Evolutionary conservation across 1,284 basidiomycete species (phyloP).

Genomic region (Fomes fomentarius): DNA sequence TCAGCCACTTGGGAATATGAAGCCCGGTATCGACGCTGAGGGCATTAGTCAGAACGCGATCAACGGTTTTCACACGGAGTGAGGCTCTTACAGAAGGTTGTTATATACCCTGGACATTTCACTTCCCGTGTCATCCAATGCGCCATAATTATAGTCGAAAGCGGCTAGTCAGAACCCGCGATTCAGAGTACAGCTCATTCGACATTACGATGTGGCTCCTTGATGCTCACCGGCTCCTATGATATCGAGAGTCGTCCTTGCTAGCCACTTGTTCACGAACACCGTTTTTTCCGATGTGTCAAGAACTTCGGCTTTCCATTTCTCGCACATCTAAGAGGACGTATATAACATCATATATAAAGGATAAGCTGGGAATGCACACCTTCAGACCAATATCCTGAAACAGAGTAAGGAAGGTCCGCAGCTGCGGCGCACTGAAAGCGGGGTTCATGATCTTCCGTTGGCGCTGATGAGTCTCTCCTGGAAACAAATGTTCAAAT

Average conservation of each 20-base stretch:
- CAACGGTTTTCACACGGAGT: neutral
- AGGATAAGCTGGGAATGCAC: no score
- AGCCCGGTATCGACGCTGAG: slow-evolving; percentile 24
- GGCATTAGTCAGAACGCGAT: neutral
- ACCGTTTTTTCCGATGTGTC: slow-evolving; percentile 7
- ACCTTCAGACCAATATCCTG: slow-evolving; percentile 16
- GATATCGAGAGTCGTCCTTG: slow-evolving; percentile 35
- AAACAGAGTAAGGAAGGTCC: slow-evolving; percentile 29
- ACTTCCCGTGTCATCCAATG: slow-evolving; percentile 29
- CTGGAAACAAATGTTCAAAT: slow-evolving; percentile 6
- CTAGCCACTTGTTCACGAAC: slow-evolving; percentile 27
- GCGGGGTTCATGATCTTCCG: slow-evolving; percentile 35
- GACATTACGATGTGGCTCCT: no score
- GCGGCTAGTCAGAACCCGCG: slow-evolving; percentile 22
- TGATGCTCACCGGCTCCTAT: slow-evolving; percentile 31
- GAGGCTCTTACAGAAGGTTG: slow-evolving; percentile 34
- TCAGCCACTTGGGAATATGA: slow-evolving; percentile 24
- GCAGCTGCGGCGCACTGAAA: slow-evolving; percentile 30
- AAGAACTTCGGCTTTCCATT: slow-evolving; percentile 21
- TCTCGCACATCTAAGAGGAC: slow-evolving; percentile 11
- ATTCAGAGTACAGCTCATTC: neutral
- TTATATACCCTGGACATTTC: slow-evolving; percentile 30
- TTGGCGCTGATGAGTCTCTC: slow-evolving; percentile 29
- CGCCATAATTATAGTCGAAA: slow-evolving; percentile 35
- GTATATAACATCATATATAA: no score